Percentiles rank a stretch among this genome's conserved stretches.
Evolutionary conservation across 495 filamentous ascomycete genomes (phyloP).

Genomic region (Astrothelium macrocarpum): DNA sequence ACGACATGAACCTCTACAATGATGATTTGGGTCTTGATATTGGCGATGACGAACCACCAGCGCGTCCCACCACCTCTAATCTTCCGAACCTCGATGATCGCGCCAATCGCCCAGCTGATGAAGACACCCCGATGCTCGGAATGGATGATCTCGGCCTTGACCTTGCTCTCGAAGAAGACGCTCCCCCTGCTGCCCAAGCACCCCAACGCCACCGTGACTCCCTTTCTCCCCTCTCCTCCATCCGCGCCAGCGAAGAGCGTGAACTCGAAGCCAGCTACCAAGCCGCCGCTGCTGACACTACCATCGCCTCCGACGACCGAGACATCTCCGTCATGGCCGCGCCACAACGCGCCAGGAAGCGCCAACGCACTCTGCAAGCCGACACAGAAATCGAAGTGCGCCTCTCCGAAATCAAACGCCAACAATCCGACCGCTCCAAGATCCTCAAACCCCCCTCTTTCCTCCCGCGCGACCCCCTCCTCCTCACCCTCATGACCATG

Average conservation of each 20-base stretch:
- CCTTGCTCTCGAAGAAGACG: conserved; percentile 41
- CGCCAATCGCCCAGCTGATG: neutral
- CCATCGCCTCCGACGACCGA: neutral
- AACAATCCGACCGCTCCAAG: conserved; percentile 66
- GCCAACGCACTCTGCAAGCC: conserved; percentile 60
- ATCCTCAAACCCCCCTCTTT: conserved; percentile 73
- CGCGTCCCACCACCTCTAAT: neutral
- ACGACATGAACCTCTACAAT: conserved; percentile 38
- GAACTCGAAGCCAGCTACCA: conserved; percentile 48
- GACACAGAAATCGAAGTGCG: conserved; percentile 57
- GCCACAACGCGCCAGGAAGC: conserved; percentile 61
- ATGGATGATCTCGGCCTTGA: conserved; percentile 43
- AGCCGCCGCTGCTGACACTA: conserved; percentile 19
- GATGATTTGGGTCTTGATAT: conserved; percentile 43
- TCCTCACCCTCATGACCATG: conserved; percentile 80
- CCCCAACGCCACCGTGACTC: conserved; percentile 46
- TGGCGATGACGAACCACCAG: conserved; percentile 21
- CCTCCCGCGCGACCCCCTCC: conserved; percentile 71
- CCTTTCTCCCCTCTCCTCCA: conserved; percentile 56
- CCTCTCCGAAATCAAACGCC: conserved; percentile 55
- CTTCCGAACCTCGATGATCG: neutral
- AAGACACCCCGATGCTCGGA: neutral
- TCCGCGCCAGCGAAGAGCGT: conserved; percentile 39
- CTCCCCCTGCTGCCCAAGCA: conserved; percentile 35
- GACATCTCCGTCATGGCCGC: conserved; percentile 38